Evolutionary conservation across 768 basidiomycete species (phyloP).

Genomic region (Tulasnella sp.): DNA sequence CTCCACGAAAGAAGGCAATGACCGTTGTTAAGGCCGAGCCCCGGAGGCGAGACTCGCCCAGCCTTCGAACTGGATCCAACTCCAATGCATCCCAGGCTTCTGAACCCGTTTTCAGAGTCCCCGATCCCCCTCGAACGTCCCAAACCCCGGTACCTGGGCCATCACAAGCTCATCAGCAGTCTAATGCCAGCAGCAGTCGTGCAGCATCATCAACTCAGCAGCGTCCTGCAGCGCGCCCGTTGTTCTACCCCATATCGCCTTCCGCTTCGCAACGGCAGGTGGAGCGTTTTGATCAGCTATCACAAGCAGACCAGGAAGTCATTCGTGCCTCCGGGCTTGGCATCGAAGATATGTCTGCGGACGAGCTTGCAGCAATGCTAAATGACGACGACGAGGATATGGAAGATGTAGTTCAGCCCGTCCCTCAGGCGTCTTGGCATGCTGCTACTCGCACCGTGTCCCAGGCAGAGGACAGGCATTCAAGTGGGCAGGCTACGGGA

Average conservation of each 20-base stretch:
- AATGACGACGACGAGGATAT: conserved; percentile 49
- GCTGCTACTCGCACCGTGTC: background rate
- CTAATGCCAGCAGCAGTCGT: conserved; percentile 19
- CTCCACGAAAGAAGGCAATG: conserved; percentile 3
- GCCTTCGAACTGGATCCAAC: background rate
- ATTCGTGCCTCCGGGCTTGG: conserved; percentile 49
- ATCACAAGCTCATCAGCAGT: background rate
- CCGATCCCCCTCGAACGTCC: background rate
- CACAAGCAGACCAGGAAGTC: conserved; percentile 39
- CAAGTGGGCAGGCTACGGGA: background rate
- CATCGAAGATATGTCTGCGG: conserved; percentile 49
- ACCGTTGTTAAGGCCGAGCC: conserved; percentile 7
- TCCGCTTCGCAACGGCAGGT: conserved; percentile 23
- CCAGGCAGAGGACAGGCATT: background rate
- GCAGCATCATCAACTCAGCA: conserved; percentile 6
- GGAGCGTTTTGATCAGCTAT: conserved; percentile 34
- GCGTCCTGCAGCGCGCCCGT: conserved; percentile 21
- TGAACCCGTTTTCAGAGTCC: background rate
- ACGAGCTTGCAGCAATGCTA: conserved; percentile 48
- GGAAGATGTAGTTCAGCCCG: conserved; percentile 8
- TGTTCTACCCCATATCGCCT: conserved; percentile 31
- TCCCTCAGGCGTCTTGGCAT: background rate
- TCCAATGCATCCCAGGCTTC: background rate
- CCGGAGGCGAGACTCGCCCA: background rate
- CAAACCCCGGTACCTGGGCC: background rate